A percentile compares a stretch with the other conserved stretches of the same genome.
phyloP scores from a whole-genome alignment of 2,329 filamentous ascomycete species.

The Pyrenochaeta sp. region DNA sequence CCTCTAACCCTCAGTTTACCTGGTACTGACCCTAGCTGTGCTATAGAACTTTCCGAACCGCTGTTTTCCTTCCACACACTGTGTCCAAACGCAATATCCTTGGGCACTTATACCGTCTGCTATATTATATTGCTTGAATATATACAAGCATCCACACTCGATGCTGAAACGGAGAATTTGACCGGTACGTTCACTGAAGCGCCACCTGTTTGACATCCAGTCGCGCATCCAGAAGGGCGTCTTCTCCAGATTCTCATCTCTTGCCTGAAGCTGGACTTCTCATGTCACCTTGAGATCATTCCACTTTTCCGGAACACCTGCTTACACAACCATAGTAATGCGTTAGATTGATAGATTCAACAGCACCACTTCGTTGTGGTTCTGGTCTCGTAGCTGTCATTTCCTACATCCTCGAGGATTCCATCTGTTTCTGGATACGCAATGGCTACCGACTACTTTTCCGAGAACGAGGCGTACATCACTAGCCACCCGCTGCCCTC shows the following conservation, averaged over 20 bases:
- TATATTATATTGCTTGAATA: neutral
- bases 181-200: constrained; percentile 15
- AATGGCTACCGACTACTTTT: constrained; percentile 56
- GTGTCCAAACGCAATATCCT: constrained; percentile 8
- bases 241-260: neutral
- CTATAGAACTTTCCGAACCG: constrained; percentile 2
- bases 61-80: neutral
- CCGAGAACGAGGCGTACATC: constrained; percentile 52
- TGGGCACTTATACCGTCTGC: constrained; percentile 1
- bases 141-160: constrained; percentile 1
- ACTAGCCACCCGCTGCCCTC: constrained; percentile 67
- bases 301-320: neutral
- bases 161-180: neutral
- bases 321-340: constrained; percentile 36
- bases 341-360: constrained; percentile 21
- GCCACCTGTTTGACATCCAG: neutral
- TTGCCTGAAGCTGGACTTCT: neutral
- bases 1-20: constrained; percentile 4
- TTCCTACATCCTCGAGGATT: neutral
- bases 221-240: neutral
- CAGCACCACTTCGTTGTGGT: constrained; percentile 43
- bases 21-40: constrained; percentile 13
- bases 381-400: constrained; percentile 13
- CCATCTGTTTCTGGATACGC: constrained; percentile 7
- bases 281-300: neutral